Percentiles rank a stretch among this genome's conserved stretches.
Conservation (phyloP, 305 asterid species). For the Fraxinus baroniana region DNA sequence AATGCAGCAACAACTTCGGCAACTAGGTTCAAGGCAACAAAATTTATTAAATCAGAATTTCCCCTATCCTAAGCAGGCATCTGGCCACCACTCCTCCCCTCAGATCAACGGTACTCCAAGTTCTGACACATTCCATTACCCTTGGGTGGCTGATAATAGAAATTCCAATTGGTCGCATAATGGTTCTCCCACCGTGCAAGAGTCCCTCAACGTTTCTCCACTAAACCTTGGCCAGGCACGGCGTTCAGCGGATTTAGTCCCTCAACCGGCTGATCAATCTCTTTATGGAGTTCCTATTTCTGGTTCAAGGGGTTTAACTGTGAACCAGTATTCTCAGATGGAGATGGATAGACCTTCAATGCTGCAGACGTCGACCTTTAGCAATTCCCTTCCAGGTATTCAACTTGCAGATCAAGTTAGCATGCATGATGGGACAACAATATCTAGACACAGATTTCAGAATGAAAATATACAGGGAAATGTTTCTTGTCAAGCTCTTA, state of each 20-base stretch:
- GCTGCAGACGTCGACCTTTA: conserved; percentile 45
- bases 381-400: conserved; percentile 49
- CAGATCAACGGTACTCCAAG: conserved; percentile 43
- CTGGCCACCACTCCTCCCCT: conserved; percentile 54
- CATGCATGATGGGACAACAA: conserved; percentile 41
- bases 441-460: conserved; percentile 51
- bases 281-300: conserved; percentile 84
- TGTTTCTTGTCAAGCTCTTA: conserved; percentile 42
- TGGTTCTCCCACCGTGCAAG: conserved; percentile 57
- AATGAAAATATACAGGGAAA: conserved; percentile 45
- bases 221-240: conserved; percentile 56
- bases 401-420: conserved; percentile 55
- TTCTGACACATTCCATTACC: conserved; percentile 48
- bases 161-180: conserved; percentile 59
- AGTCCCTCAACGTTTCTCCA: conserved; percentile 50
- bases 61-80: conserved; percentile 45
- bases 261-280: conserved; percentile 74
- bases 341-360: conserved; percentile 46
- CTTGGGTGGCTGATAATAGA: conserved; percentile 56
- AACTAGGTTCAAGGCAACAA: conserved; percentile 54
- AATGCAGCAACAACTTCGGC: conserved; percentile 73
- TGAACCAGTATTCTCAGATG: conserved; percentile 53
- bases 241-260: conserved; percentile 40
- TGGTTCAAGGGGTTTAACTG: conserved; percentile 61
- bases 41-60: conserved; percentile 47